A percentile compares a stretch with the other conserved stretches of the same genome.
These are phyloP conservation scores for Fusarium subtropicale DNA, from an alignment of 2,329 filamentous ascomycete species.

Conservation along the genomic window DNA sequence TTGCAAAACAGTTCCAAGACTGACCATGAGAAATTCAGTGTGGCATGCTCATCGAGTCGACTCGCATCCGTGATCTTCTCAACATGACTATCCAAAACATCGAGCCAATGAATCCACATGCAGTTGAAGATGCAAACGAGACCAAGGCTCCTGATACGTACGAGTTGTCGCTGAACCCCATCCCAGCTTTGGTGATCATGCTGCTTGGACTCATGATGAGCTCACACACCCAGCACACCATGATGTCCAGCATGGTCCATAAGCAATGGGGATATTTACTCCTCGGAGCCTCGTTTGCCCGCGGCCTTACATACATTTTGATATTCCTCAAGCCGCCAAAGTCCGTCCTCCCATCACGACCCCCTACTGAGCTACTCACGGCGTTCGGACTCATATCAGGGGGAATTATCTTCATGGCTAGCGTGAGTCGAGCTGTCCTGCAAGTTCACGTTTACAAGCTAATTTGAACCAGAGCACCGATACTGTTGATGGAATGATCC, in stretches of 20 bases:
- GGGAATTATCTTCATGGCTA: slow-evolving; percentile 92
- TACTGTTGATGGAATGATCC: slow-evolving; percentile 80
- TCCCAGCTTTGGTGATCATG: slow-evolving; percentile 87
- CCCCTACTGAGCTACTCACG: slow-evolving; percentile 88
- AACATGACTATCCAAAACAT: slow-evolving; percentile 63
- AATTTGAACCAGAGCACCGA: slow-evolving; percentile 70
- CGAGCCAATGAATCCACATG: slow-evolving; percentile 49
- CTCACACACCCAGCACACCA: slow-evolving; percentile 84
- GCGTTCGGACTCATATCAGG: slow-evolving; percentile 89
- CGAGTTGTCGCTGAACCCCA: slow-evolving; percentile 83
- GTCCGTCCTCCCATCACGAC: slow-evolving; percentile 83
- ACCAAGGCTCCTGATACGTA: slow-evolving; percentile 72
- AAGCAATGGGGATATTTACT: slow-evolving; percentile 92
- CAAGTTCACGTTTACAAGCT: not conserved
- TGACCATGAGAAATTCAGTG: slow-evolving; percentile 60
- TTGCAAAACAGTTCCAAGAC: slow-evolving; percentile 2
- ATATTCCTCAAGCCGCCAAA: slow-evolving; percentile 83
- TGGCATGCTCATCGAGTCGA: slow-evolving; percentile 88
- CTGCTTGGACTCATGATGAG: slow-evolving; percentile 95
- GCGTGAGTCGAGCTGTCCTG: slow-evolving; percentile 64
- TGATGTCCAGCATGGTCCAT: slow-evolving; percentile 92
- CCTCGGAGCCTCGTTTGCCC: slow-evolving; percentile 81
- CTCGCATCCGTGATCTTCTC: slow-evolving; percentile 73
- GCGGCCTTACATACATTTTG: slow-evolving; percentile 82
- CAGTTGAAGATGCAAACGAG: slow-evolving; percentile 63